These are phyloP conservation scores for Nakazawaea wickerhamii DNA, from an alignment of 805 yeast species.

Conservation along the genomic window DNA sequence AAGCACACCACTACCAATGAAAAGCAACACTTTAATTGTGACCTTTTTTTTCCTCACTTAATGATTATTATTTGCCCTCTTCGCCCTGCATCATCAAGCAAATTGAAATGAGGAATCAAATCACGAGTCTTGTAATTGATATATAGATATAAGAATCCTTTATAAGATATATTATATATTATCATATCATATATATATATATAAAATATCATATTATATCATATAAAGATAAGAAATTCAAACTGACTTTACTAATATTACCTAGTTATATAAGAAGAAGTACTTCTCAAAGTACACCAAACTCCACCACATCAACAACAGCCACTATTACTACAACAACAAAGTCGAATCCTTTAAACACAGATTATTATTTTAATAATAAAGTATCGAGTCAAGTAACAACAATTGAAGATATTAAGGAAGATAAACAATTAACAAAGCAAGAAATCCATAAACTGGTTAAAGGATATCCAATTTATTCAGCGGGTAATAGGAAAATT, in stretches of 20 bases:
- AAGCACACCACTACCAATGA: too few species aligned
- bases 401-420: background rate
- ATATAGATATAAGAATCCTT: too few species aligned
- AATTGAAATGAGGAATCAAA: too few species aligned
- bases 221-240: background rate
- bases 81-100: too few species aligned
- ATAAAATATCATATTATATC: too few species aligned
- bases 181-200: background rate
- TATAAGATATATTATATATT: too few species aligned
- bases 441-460: constrained; percentile 8
- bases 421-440: constrained; percentile 5
- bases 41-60: too few species aligned
- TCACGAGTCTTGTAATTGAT: too few species aligned
- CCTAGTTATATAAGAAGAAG: background rate
- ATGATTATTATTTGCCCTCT: too few species aligned
- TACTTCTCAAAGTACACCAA: constrained; percentile 1
- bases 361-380: background rate
- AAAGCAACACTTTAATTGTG: too few species aligned
- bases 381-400: background rate
- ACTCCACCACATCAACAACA: background rate
- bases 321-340: background rate
- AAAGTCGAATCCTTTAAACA: background rate
- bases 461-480: constrained; percentile 6
- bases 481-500: background rate
- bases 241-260: constrained; percentile 6